Conservation (phyloP, 2,329 filamentous ascomycete species). For the Penicillium sp. region DNA sequence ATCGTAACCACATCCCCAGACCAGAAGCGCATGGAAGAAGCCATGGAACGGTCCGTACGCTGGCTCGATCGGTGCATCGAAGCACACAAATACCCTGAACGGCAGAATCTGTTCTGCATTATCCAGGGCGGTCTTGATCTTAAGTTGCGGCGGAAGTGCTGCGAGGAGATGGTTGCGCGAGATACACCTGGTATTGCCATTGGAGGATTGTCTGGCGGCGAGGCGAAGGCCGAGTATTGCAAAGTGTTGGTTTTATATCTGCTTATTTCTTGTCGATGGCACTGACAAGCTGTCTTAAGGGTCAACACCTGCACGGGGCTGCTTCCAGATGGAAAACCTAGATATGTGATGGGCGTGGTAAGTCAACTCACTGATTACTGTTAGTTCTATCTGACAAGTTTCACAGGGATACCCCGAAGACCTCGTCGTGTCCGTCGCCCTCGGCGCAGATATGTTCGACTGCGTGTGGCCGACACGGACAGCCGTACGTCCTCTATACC, state of each 20-base stretch:
- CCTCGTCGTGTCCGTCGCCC: constrained; percentile 83
- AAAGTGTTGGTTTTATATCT: constrained; percentile 53
- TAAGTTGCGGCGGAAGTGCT: constrained; percentile 79
- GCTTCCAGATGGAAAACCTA: constrained; percentile 85
- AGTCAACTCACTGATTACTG: constrained; percentile 19
- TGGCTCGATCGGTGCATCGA: constrained; percentile 95
- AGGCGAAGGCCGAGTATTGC: constrained; percentile 91
- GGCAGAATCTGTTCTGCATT: constrained; percentile 96
- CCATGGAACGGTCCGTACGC: constrained; percentile 88
- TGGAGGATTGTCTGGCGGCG: constrained; percentile 88
- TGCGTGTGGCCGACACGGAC: constrained; percentile 98
- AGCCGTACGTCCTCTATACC: constrained; percentile 53
- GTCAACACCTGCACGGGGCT: constrained; percentile 80
- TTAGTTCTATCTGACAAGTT: not conserved
- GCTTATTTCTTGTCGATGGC: not conserved
- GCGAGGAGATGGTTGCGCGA: constrained; percentile 77
- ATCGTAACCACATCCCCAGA: constrained; percentile 95
- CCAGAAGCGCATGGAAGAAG: constrained; percentile 78
- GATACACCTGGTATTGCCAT: constrained; percentile 96
- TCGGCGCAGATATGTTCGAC: constrained; percentile 99
- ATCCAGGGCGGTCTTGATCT: constrained; percentile 94
- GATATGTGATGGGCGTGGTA: constrained; percentile 96
- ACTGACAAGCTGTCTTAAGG: constrained; percentile 25
- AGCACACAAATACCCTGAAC: constrained; percentile 76
- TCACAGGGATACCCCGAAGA: constrained; percentile 84